Evolutionary conservation across 495 filamentous ascomycete species (phyloP), one percentile per base, ranked within the genome.

Genomic region (Trichoderma reesei): DNA sequence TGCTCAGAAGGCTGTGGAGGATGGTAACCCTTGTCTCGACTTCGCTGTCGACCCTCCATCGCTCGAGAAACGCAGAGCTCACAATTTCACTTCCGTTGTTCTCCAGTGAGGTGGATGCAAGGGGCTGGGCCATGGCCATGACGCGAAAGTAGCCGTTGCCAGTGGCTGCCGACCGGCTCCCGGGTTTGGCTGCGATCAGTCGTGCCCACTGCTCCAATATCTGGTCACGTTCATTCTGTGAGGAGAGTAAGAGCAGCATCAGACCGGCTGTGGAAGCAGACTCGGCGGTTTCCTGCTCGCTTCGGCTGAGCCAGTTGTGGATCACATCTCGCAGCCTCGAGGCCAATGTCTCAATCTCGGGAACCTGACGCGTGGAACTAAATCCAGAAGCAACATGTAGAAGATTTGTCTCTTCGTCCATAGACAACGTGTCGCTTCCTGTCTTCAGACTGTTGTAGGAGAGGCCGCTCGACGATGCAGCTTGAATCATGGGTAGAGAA

Each of bases 1-100:
- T 82, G 4, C 72, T 75, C 0, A 79, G 73, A 59, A 90, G 68
- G 65, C 85, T 87, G 65, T 80, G 82, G 1, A 90, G 77, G 48
- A 88, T 84, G 10, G 80, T 74, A 6, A 86, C 83, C 39, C 81
- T 77, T 46, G 81, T 85, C 60, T 87, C 85, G 59, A 88, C 83
- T 37, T 73, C 75, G 63, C 61, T 74, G 73, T 76, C 76, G 1
- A 63, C 65, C 10, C 51, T 62, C 80, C 81, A 83, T 41, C 79
- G 73, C 59, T 74, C 72, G 16, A 68, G 60, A 26, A 78, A 64
- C 5, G 73, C 70, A 20, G 71, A 64, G 62, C 68, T 69, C 11
- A 75, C 69, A 14, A 73, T 18, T 1, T 61, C 59, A 18, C 60
- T 63, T 34, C 61, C 48, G 9, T 36, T 39, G 18, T 20, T 41